Base-by-base conservation (phyloP, 164 flowering plant species). In the Platanus orientalis region DNA sequence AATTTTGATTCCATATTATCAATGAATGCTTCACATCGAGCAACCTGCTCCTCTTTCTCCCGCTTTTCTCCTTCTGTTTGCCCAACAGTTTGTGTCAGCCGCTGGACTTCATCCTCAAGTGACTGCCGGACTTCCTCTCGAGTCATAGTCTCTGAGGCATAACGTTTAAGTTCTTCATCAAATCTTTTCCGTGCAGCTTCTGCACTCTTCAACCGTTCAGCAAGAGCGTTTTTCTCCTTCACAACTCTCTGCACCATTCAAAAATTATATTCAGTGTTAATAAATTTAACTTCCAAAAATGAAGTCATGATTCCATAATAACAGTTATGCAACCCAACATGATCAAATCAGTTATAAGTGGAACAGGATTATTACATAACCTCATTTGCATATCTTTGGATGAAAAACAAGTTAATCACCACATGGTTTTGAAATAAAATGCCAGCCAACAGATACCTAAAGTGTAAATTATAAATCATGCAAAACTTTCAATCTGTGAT, bases 11-110 rank as follows among this genome's bases (percentile, higher is more conserved):
- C 96, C 89, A 90, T 84, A 62, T 89, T 92, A 75, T 90, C 88
- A 74, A 95, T 92, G 73, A 85, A 95, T 12, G 90, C 89, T 75
- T 95, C 97, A 78, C 96, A 92, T 28, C 94, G 83, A 72, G 91
- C 85, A 80, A 95, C 84, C 73, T 92, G 97, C 69, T 88, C 96
- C 76, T 95, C 99, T 74, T 95, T 95, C 69, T 92, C 97, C 63
- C 92, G 71, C 72, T 90, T 92, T 68, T 88, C 94, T 62, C 83
- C 97, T 81, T 85, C 97, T 54, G 97, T 90, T 72, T 95, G 89
- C 55, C 94, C 99, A 61, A 86, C 97, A 23, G 97, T 84, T 75
- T 92, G 78, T 26, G 85, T 95, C 80, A 95, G 71, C 61, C 91
- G 71, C 24, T 86, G 90, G 63, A 95, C 86, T 76, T 92, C 97